These are phyloP conservation scores for Closterium sp. DNA, from an alignment of 139 green algal genomes.

Conservation along the genomic window DNA sequence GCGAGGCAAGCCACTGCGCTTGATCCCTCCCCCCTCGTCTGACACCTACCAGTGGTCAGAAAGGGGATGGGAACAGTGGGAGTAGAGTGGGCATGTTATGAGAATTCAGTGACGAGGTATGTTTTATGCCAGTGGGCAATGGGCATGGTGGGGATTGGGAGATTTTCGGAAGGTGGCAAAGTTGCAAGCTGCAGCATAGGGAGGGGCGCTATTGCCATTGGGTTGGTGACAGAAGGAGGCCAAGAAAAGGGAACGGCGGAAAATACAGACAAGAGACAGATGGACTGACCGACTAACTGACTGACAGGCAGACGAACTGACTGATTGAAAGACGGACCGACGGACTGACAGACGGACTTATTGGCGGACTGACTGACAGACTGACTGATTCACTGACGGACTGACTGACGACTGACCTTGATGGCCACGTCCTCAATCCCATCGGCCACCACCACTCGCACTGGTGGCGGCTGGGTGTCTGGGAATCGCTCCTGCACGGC, in stretches of 20 bases:
- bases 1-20: constrained; percentile 76
- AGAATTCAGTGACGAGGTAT: too few species aligned
- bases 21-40: constrained; percentile 96
- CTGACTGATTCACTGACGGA: neutral
- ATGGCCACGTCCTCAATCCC: constrained; percentile 95
- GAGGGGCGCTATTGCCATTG: neutral
- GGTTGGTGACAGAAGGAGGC: neutral
- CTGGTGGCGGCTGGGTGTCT: constrained; percentile 75
- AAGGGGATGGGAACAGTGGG: neutral
- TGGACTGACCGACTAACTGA: neutral
- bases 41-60: constrained; percentile 36
- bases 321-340: neutral
- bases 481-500: constrained; percentile 84
- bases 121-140: too few species aligned
- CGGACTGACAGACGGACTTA: neutral
- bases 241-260: neutral
- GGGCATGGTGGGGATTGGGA: too few species aligned
- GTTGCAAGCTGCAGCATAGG: too few species aligned
- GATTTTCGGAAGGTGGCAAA: too few species aligned
- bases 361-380: neutral
- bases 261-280: neutral
- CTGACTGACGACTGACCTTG: constrained; percentile 64
- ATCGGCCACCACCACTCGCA: constrained; percentile 89
- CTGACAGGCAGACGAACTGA: neutral
- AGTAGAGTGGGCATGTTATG: neutral